Conservation (phyloP, 768 basidiomycete genomes). For the Multifurca ochricompacta region DNA sequence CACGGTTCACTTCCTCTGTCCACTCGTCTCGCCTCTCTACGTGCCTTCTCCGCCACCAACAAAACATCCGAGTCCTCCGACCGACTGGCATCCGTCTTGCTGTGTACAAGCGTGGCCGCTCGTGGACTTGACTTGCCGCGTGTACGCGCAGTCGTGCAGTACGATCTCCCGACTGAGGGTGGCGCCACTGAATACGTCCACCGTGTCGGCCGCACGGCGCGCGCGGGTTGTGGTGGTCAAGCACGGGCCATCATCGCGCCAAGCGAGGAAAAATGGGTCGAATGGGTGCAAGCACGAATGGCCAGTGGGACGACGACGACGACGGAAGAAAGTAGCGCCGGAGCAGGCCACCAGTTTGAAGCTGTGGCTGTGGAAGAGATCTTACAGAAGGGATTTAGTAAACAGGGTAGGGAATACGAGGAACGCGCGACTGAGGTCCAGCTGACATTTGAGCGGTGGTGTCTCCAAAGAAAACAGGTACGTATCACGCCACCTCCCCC, state of each 20-base stretch:
- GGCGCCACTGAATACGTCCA: constrained; percentile 96
- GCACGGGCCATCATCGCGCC: constrained; percentile 91
- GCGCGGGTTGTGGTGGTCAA: constrained; percentile 92
- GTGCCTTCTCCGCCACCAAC: constrained; percentile 56
- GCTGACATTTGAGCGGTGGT: constrained; percentile 92
- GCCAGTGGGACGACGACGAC: constrained; percentile 40
- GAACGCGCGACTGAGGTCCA: constrained; percentile 92
- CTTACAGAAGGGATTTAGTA: constrained; percentile 78
- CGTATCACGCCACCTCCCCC: not conserved
- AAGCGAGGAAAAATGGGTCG: constrained; percentile 82
- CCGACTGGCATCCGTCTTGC: constrained; percentile 57
- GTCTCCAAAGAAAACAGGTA: constrained; percentile 64
- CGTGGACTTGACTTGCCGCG: constrained; percentile 92
- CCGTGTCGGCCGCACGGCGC: constrained; percentile 93
- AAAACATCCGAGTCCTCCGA: constrained; percentile 24
- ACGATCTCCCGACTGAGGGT: constrained; percentile 95
- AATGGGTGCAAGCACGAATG: constrained; percentile 85
- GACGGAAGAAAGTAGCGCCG: constrained; percentile 28
- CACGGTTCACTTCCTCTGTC: constrained; percentile 87
- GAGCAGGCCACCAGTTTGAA: constrained; percentile 48
- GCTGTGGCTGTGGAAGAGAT: constrained; percentile 62
- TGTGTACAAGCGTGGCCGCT: constrained; percentile 98
- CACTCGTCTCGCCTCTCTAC: constrained; percentile 75
- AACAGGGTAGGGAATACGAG: constrained; percentile 73
- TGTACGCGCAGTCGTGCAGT: constrained; percentile 92